These are phyloP conservation scores for Purpureocillium takamizusanense DNA, from an alignment of 2,329 filamentous ascomycete species.

Conservation along the genomic window DNA sequence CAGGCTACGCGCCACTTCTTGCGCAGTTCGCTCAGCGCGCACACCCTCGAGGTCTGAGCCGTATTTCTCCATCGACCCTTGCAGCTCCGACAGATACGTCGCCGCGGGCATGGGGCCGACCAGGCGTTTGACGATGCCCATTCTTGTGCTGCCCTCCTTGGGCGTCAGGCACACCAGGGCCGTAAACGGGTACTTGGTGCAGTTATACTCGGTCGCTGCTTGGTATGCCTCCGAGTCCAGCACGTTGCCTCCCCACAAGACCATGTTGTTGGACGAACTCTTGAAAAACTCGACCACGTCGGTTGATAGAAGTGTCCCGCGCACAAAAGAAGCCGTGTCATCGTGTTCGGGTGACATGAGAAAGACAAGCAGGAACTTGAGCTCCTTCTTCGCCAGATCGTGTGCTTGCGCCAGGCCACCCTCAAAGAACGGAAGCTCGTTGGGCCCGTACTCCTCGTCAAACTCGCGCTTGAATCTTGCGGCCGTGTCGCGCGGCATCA, in stretches of 20 bases:
- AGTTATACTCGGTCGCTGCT: conserved; percentile 76
- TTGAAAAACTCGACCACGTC: conserved; percentile 68
- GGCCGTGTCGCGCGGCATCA: conserved; percentile 81
- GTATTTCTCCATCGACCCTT: conserved; percentile 64
- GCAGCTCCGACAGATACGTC: conserved; percentile 69
- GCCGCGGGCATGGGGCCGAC: conserved; percentile 60
- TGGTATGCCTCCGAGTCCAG: conserved; percentile 92
- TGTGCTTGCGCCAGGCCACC: conserved; percentile 87
- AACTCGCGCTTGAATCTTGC: conserved; percentile 87
- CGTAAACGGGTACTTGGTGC: conserved; percentile 87
- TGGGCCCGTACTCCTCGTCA: conserved; percentile 79
- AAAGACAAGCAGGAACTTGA: conserved; percentile 85
- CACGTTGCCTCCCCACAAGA: conserved; percentile 90
- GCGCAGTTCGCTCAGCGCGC: conserved; percentile 67
- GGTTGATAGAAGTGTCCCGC: conserved; percentile 68
- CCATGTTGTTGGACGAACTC: conserved; percentile 65
- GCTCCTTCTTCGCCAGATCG: conserved; percentile 79
- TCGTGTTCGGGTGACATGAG: conserved; percentile 91
- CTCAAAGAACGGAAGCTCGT: conserved; percentile 69
- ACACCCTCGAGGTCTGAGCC: conserved; percentile 65
- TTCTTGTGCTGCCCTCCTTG: conserved; percentile 71
- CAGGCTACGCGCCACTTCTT: conserved; percentile 71
- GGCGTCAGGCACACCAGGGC: conserved; percentile 83
- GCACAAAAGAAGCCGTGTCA: conserved; percentile 73
- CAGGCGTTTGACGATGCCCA: conserved; percentile 80